A percentile compares a stretch with the other conserved stretches of the same genome.
These are phyloP conservation scores for Cryptococcus amylolentus DNA, from an alignment of 1,284 basidiomycete genomes.

Conservation along the genomic window DNA sequence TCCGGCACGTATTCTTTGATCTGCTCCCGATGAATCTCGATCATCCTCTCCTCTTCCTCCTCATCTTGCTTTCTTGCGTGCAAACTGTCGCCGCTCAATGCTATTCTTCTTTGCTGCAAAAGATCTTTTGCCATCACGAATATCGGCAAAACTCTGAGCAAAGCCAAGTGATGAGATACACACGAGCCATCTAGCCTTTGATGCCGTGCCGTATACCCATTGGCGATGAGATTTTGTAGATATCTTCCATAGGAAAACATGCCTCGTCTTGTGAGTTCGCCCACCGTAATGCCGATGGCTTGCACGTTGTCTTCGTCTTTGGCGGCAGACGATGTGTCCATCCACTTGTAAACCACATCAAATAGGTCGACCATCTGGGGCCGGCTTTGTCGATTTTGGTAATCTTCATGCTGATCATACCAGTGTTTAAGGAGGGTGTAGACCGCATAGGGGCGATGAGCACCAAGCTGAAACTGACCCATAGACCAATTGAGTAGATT, in stretches of 20 bases:
- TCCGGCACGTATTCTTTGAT: constrained; percentile 45
- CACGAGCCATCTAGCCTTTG: not conserved
- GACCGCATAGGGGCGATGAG: constrained; percentile 77
- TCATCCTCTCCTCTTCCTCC: constrained; percentile 26
- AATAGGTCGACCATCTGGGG: constrained; percentile 38
- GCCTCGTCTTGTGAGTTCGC: constrained; percentile 69
- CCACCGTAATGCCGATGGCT: constrained; percentile 68
- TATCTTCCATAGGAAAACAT: constrained; percentile 82
- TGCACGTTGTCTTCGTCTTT: constrained; percentile 59
- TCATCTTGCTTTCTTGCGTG: constrained; percentile 26
- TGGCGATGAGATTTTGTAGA: constrained; percentile 76
- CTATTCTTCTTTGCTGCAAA: constrained; percentile 38
- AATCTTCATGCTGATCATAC: constrained; percentile 53
- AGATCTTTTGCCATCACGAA: constrained; percentile 44
- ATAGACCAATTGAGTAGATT: constrained; percentile 83
- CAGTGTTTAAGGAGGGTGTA: constrained; percentile 70
- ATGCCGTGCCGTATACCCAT: constrained; percentile 54
- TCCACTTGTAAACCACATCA: constrained; percentile 69
- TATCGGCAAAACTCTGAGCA: constrained; percentile 42
- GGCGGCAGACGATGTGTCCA: constrained; percentile 66
- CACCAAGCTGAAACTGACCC: constrained; percentile 75
- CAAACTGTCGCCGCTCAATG: constrained; percentile 36
- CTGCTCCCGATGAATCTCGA: constrained; percentile 35
- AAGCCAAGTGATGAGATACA: constrained; percentile 36
- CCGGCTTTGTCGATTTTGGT: constrained; percentile 13